Evolutionary conservation across 805 yeast genomes (phyloP).

Genomic region (Yamadazyma endophytica): DNA sequence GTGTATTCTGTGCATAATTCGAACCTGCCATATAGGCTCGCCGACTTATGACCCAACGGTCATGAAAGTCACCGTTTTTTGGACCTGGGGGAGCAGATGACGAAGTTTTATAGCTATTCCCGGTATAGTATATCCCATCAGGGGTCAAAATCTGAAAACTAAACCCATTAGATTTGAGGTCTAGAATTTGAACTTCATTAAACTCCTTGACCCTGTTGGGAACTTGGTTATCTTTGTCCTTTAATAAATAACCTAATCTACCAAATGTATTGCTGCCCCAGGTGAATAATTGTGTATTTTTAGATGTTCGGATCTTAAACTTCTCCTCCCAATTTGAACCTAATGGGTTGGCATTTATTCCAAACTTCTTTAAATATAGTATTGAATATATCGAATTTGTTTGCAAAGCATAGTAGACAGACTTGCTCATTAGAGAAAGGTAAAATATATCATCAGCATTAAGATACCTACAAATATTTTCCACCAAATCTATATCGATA

Average conservation of each 20-base stretch:
- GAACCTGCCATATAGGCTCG: too few relatives aligned
- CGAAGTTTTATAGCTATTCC: conserved; percentile 23
- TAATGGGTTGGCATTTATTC: conserved; percentile 33
- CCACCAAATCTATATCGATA: conserved; percentile 5
- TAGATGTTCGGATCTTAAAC: conserved; percentile 33
- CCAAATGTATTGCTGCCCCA: conserved; percentile 48
- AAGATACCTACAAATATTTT: conserved; percentile 14
- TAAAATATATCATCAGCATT: conserved; percentile 36
- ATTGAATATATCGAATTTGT: conserved; percentile 11
- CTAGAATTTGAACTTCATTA: conserved; percentile 31
- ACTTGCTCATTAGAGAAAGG: conserved; percentile 35
- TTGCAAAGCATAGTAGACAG: conserved; percentile 27
- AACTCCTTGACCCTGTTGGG: conserved; percentile 38
- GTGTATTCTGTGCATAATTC: too few relatives aligned
- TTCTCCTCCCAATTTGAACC: conserved; percentile 49
- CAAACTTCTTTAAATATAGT: conserved; percentile 43
- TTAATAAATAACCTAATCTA: conserved; percentile 42
- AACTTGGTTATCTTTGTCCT: conserved; percentile 26
- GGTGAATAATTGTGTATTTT: conserved; percentile 37
- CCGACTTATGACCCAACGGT: neutral
- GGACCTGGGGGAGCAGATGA: conserved; percentile 28
- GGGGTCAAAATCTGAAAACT: conserved; percentile 55
- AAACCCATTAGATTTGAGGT: conserved; percentile 62
- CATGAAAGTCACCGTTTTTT: conserved; percentile 1
- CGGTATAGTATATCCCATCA: conserved; percentile 56